Conservation (phyloP, 495 filamentous ascomycete species). For the Aspergillus saccharolyticus region DNA sequence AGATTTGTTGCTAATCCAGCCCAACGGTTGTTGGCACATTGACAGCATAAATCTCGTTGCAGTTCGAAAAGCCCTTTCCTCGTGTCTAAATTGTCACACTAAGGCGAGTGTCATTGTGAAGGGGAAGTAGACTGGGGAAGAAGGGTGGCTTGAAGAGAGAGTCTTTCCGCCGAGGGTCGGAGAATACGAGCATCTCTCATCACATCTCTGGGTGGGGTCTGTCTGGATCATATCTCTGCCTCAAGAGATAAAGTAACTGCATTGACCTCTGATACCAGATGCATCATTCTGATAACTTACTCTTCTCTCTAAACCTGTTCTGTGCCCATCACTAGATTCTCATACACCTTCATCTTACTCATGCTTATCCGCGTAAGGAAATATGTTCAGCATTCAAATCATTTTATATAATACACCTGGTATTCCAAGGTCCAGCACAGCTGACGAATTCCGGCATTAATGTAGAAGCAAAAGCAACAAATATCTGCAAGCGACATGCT, state of each 20-base stretch:
- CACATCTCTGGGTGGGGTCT: background rate
- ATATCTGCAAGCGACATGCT: constrained; percentile 1
- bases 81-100: too few species aligned
- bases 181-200: background rate
- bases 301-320: too few species aligned
- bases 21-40: background rate
- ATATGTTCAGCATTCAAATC: constrained; percentile 12
- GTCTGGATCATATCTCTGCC: background rate
- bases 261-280: background rate
- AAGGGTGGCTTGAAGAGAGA: background rate
- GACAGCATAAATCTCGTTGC: background rate
- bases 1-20: background rate
- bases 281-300: too few species aligned
- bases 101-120: background rate
- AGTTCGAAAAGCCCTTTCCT: background rate
- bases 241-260: background rate
- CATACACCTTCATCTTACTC: background rate
- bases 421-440: background rate
- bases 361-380: background rate
- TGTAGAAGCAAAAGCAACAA: background rate
- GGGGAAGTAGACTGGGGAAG: background rate
- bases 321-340: background rate
- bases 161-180: too few species aligned
- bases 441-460: background rate
- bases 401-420: constrained; percentile 11